Percentiles rank a stretch among this genome's conserved stretches.
Conservation (phyloP, 306 rosid species). For the Crataegus laevigata region DNA sequence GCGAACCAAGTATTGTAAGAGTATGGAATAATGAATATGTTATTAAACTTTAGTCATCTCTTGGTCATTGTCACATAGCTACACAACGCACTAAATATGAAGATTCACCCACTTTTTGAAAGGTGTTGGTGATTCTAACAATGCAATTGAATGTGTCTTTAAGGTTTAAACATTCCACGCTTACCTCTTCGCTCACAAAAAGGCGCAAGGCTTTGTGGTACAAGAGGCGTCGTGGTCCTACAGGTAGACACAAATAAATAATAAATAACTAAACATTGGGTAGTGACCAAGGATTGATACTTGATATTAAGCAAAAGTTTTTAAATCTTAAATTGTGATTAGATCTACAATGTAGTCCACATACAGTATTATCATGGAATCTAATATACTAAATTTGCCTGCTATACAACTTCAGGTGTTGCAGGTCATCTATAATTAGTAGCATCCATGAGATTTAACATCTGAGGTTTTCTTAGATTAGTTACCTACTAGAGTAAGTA, state of each 20-base stretch:
- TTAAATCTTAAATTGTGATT: background rate
- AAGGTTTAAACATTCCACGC: constrained; percentile 7
- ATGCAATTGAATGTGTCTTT: constrained; percentile 6
- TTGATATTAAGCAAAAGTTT: background rate
- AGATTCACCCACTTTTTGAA: background rate
- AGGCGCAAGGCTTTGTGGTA: constrained; percentile 66
- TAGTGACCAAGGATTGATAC: background rate
- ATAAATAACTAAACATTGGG: background rate
- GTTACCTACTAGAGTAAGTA: background rate
- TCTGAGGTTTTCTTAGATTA: background rate
- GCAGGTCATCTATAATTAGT: background rate
- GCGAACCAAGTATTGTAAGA: background rate
- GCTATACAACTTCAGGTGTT: background rate
- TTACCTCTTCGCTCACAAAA: constrained; percentile 75
- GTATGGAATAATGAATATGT: background rate
- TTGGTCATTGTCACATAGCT: background rate
- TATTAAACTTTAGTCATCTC: background rate
- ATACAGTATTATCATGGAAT: background rate
- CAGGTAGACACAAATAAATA: constrained; percentile 6
- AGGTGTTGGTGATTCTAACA: background rate
- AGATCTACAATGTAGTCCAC: background rate
- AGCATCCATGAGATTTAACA: background rate
- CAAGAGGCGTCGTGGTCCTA: constrained; percentile 75
- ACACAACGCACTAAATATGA: background rate
- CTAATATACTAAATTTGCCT: background rate